Percentiles rank a stretch among this genome's conserved stretches.
Conservation (phyloP, 2,329 filamentous ascomycete species). For the Metarhizium album region DNA sequence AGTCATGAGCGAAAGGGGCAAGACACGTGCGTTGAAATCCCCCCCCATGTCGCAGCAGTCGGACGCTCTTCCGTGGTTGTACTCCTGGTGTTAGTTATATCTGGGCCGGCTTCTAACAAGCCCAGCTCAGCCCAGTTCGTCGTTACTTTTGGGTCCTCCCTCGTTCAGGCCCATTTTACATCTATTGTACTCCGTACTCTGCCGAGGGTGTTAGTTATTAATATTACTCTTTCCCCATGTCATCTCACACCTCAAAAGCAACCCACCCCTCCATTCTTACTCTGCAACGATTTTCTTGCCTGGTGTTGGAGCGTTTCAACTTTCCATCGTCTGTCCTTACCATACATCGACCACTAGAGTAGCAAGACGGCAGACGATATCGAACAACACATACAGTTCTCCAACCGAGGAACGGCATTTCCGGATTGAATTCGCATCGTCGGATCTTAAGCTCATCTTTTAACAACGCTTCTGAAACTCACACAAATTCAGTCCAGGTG, state of each 20-base stretch:
- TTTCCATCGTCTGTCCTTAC: background rate
- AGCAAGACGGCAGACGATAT: background rate
- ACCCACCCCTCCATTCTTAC: conserved; percentile 10
- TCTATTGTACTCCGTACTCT: conserved; percentile 7
- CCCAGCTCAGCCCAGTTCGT: conserved; percentile 12
- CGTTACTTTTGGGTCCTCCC: conserved; percentile 12
- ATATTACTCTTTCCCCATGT: conserved; percentile 2
- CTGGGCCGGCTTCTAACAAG: conserved; percentile 5
- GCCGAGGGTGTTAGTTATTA: conserved; percentile 6
- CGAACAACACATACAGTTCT: background rate
- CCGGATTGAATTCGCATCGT: background rate
- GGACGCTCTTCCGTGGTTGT: conserved; percentile 5
- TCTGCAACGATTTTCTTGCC: background rate
- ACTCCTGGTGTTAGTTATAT: conserved; percentile 3
- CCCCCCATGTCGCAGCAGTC: conserved; percentile 5
- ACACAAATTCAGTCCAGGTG: background rate
- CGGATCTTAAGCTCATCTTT: background rate
- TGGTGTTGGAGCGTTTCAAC: background rate
- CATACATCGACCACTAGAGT: background rate
- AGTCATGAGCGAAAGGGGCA: conserved; percentile 2
- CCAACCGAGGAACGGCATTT: background rate
- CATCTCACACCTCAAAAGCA: conserved; percentile 13
- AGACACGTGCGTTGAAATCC: conserved; percentile 10
- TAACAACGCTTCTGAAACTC: background rate
- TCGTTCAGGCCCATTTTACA: conserved; percentile 2